A percentile compares a stretch with the other conserved stretches of the same genome.
phyloP scores from a whole-genome alignment of 768 basidiomycete species.

The Russula sp. region DNA sequence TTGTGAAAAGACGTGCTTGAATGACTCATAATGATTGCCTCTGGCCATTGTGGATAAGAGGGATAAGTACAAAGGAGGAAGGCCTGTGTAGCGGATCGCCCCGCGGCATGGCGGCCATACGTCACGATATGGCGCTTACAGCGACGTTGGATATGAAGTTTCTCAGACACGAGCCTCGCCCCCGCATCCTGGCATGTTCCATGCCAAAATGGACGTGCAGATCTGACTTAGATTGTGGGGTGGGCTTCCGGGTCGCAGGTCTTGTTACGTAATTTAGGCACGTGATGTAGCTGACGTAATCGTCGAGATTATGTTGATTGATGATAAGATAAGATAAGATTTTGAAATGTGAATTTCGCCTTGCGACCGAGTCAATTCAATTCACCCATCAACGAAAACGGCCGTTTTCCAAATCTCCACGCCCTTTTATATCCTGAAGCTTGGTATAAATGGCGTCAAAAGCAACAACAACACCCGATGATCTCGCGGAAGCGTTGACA shows the following conservation, averaged over 20 bases:
- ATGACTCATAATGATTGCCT: no score
- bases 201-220: no score
- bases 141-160: not conserved
- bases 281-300: not conserved
- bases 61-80: no score
- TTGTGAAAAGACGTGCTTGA: no score
- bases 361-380: not conserved
- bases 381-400: not conserved
- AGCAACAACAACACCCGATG: not conserved
- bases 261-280: not conserved
- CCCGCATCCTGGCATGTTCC: not conserved
- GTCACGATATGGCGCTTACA: not conserved
- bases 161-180: not conserved
- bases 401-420: not conserved
- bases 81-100: no score
- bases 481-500: not conserved
- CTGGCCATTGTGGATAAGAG: no score
- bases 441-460: constrained; percentile 3
- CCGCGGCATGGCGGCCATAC: no score
- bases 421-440: not conserved
- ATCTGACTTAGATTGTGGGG: no score
- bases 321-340: not conserved
- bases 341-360: not conserved
- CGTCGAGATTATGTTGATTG: not conserved
- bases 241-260: no score